Percentiles rank a stretch among this genome's conserved stretches.
These are phyloP conservation scores for Kwoniella sp. DNA, from an alignment of 768 basidiomycete genomes.

Conservation along the genomic window DNA sequence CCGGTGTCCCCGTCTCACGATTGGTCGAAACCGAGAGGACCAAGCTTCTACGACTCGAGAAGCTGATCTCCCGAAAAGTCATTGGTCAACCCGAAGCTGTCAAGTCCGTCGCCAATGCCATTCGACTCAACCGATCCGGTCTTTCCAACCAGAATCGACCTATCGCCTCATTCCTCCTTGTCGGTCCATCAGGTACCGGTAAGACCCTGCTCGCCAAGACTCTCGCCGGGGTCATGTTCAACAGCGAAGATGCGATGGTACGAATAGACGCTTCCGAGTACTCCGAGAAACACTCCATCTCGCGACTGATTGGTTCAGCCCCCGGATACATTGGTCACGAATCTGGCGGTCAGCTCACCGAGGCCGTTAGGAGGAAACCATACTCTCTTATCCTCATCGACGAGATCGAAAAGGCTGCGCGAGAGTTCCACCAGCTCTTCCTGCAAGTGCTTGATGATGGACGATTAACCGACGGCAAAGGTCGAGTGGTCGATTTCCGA, in stretches of 20 bases:
- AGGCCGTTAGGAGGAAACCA: constrained; percentile 54
- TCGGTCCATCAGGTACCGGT: constrained; percentile 57
- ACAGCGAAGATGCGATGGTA: constrained; percentile 55
- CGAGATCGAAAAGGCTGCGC: constrained; percentile 58
- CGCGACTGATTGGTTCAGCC: constrained; percentile 54
- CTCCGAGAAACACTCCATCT: constrained; percentile 62
- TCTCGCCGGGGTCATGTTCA: constrained; percentile 57
- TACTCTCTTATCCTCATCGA: constrained; percentile 57
- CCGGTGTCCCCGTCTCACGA: constrained; percentile 83
- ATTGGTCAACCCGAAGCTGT: constrained; percentile 82
- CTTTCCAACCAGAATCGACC: constrained; percentile 55
- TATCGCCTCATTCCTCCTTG: constrained; percentile 56
- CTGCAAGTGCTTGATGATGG: constrained; percentile 60
- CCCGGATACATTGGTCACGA: constrained; percentile 57
- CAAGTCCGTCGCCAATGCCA: constrained; percentile 56
- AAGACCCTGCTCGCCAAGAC: constrained; percentile 57
- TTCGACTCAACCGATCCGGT: constrained; percentile 56
- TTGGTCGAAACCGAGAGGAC: constrained; percentile 59
- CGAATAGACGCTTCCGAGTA: constrained; percentile 63
- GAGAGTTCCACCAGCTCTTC: constrained; percentile 59
- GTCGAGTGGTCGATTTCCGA: constrained; percentile 57
- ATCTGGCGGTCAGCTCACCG: constrained; percentile 55
- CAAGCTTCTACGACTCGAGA: constrained; percentile 56
- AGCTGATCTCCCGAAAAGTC: constrained; percentile 53
- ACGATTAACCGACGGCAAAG: constrained; percentile 58